Percentiles rank a stretch among this genome's conserved stretches.
Conservation (phyloP, 306 rosid genomes). For the Trifolium dubium region DNA sequence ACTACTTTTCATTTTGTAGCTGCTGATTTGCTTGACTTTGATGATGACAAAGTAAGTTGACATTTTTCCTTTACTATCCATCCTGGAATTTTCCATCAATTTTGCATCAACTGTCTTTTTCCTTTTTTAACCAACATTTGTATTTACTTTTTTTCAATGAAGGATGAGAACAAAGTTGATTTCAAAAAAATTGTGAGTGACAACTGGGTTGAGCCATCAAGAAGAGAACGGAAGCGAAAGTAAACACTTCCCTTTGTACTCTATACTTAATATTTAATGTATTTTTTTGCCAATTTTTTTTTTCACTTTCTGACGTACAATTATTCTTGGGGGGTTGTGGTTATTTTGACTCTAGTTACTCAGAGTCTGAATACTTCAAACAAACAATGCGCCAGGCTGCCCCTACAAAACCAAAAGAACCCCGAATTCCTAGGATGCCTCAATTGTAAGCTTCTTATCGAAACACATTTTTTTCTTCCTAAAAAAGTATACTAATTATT, state of each 20-base stretch:
- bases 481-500: background rate
- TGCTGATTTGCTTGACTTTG: constrained; percentile 96
- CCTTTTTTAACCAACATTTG: constrained; percentile 10
- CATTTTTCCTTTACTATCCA: constrained; percentile 12
- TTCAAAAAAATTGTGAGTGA: constrained; percentile 96
- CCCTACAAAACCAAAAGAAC: constrained; percentile 90
- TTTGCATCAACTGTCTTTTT: constrained; percentile 9
- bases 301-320: constrained; percentile 17
- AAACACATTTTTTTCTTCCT: constrained; percentile 24
- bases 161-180: constrained; percentile 92
- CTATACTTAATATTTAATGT: background rate
- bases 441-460: constrained; percentile 71
- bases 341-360: constrained; percentile 62
- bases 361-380: constrained; percentile 94
- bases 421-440: constrained; percentile 99
- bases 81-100: background rate
- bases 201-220: constrained; percentile 96
- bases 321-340: constrained; percentile 11
- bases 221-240: constrained; percentile 99
- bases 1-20: constrained; percentile 56
- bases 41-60: constrained; percentile 79
- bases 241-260: constrained; percentile 38
- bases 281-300: constrained; percentile 5
- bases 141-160: constrained; percentile 28
- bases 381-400: constrained; percentile 99